Conservation (phyloP, 331 rosid genomes). For the Prunus yedoensis region DNA sequence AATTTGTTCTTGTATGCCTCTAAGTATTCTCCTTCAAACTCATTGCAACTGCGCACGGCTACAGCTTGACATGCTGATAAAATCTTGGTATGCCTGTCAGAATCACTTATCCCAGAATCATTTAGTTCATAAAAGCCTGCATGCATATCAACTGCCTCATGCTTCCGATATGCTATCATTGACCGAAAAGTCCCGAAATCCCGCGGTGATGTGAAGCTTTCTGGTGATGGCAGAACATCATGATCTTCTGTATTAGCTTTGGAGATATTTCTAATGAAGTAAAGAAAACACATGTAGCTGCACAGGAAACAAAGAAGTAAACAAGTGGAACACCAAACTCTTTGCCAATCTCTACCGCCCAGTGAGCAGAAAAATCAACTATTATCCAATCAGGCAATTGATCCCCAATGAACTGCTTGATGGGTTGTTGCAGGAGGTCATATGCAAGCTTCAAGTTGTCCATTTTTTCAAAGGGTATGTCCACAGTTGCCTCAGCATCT, state of each 20-base stretch:
- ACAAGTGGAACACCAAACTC: conserved; percentile 28
- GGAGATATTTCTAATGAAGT: not conserved
- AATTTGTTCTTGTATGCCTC: conserved; percentile 8
- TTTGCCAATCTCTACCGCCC: conserved; percentile 28
- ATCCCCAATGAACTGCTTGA: conserved; percentile 14
- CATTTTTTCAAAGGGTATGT: conserved; percentile 36
- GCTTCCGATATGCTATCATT: conserved; percentile 5
- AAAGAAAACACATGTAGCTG: not conserved
- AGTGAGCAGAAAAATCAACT: not conserved
- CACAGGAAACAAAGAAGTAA: conserved; percentile 10
- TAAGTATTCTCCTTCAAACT: conserved; percentile 43
- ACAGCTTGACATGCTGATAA: conserved; percentile 12
- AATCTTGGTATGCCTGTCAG: conserved; percentile 8
- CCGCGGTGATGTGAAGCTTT: conserved; percentile 11
- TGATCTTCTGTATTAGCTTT: not conserved
- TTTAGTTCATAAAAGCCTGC: not conserved
- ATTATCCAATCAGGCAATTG: conserved; percentile 8
- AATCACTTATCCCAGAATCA: conserved; percentile 16
- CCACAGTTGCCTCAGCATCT: conserved; percentile 42
- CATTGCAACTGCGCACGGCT: conserved; percentile 31
- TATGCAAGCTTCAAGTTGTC: conserved; percentile 12
- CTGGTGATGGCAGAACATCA: not conserved
- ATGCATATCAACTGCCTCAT: conserved; percentile 15
- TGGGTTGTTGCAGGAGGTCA: conserved; percentile 2
- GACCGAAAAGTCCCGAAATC: conserved; percentile 27